phyloP scores from a whole-genome alignment of 2,329 filamentous ascomycete genomes.

The Talaromyces funiculosus region DNA sequence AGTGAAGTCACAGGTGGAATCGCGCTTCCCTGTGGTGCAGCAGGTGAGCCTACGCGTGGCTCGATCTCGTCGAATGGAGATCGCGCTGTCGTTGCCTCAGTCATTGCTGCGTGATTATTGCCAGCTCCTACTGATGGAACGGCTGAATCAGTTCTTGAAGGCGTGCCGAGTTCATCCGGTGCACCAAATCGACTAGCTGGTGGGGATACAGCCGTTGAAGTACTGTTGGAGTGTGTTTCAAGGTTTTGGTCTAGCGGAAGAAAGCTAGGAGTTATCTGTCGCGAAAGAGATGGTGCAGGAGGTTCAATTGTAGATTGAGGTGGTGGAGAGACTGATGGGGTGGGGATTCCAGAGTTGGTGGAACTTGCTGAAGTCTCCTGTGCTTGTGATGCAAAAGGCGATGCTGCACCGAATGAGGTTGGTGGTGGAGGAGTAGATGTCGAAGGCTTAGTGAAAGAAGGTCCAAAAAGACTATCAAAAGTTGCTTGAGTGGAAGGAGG shows the following conservation, averaged over 20 bases:
- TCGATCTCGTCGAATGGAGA: slow-evolving; percentile 32
- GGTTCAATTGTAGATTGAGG: slow-evolving; percentile 35
- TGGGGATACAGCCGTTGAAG: slow-evolving; percentile 66
- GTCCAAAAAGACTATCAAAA: slow-evolving; percentile 84
- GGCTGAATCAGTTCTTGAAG: slow-evolving; percentile 20
- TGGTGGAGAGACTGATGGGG: slow-evolving; percentile 59
- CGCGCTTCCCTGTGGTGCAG: not conserved
- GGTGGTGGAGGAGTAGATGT: slow-evolving; percentile 44
- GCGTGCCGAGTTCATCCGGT: slow-evolving; percentile 40
- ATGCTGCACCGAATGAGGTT: slow-evolving; percentile 58
- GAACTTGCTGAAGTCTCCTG: slow-evolving; percentile 40
- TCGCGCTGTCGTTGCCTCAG: slow-evolving; percentile 14
- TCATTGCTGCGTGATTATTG: not conserved
- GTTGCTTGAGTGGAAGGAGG: slow-evolving; percentile 57
- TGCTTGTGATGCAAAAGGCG: slow-evolving; percentile 32
- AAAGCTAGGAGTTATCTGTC: slow-evolving; percentile 54
- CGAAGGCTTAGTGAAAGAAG: slow-evolving; percentile 51
- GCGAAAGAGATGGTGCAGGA: slow-evolving; percentile 42
- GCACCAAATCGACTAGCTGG: slow-evolving; percentile 60
- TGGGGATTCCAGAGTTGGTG: slow-evolving; percentile 48
- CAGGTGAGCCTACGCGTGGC: slow-evolving; percentile 13
- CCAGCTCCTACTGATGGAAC: not conserved
- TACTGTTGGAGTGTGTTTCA: slow-evolving; percentile 62
- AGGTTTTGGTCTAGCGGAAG: slow-evolving; percentile 59
- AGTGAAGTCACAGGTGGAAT: slow-evolving; percentile 22